Percentiles rank a stretch among this genome's conserved stretches.
phyloP scores from a whole-genome alignment of 768 basidiomycete genomes.

The Sistotremastrum niveocremeum region DNA sequence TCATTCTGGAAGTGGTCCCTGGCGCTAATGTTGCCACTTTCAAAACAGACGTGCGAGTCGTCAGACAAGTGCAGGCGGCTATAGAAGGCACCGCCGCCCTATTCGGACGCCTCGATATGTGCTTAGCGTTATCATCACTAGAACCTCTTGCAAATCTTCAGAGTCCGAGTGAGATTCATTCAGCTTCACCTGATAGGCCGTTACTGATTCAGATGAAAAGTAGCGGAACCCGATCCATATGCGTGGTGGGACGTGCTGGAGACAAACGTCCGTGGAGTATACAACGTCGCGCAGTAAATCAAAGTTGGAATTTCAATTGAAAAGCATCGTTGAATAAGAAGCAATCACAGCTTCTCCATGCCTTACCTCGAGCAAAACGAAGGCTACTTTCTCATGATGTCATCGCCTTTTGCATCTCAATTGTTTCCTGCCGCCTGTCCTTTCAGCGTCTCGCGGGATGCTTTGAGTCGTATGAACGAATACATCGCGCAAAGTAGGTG shows the following conservation, averaged over 20 bases:
- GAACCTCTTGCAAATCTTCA: neutral
- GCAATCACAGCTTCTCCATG: too few species aligned
- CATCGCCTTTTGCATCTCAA: neutral
- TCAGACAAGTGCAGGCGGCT: neutral
- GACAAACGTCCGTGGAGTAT: too few species aligned
- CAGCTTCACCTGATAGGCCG: too few species aligned
- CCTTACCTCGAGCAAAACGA: too few species aligned
- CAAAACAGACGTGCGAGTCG: constrained; percentile 1
- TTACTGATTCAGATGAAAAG: too few species aligned
- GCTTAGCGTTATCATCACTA: neutral
- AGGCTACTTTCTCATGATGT: too few species aligned
- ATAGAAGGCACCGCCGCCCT: neutral
- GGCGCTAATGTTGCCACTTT: constrained; percentile 1
- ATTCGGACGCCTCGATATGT: constrained; percentile 3
- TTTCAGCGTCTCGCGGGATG: neutral
- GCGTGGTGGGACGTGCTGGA: too few species aligned
- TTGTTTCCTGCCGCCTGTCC: neutral
- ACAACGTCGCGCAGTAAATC: too few species aligned
- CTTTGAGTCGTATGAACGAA: neutral
- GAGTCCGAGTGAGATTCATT: too few species aligned
- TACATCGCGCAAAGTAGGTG: neutral
- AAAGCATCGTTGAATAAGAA: too few species aligned
- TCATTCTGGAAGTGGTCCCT: neutral
- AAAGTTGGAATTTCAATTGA: too few species aligned
- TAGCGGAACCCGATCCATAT: too few species aligned